Conservation (phyloP, 164 flowering plant genomes). For the Malania oleifera region DNA sequence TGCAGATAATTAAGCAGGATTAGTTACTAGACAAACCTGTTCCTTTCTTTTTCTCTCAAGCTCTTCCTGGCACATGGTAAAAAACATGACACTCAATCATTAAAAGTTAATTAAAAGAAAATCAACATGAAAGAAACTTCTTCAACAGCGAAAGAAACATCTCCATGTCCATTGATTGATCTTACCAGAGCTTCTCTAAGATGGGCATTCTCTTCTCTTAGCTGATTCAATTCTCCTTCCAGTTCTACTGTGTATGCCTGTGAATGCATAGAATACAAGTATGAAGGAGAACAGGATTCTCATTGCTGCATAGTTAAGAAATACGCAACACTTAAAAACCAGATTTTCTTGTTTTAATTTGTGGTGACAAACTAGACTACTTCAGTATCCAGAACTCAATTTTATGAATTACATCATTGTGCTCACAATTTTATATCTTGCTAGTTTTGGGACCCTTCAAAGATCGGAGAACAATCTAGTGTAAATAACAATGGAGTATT, state of each 20-base stretch:
- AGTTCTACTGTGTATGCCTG: constrained; percentile 97
- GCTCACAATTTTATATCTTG: neutral
- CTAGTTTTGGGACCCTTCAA: no score
- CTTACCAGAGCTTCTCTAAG: constrained; percentile 68
- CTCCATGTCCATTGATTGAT: neutral
- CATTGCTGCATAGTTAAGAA: neutral
- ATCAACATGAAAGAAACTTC: neutral
- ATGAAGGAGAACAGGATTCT: neutral
- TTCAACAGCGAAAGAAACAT: neutral
- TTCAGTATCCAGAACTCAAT: no score
- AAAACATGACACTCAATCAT: neutral
- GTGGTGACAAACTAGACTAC: no score
- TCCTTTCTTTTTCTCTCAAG: constrained; percentile 51
- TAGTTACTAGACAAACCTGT: constrained; percentile 33
- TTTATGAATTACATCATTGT: no score
- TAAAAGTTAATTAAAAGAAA: neutral
- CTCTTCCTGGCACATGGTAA: constrained; percentile 44
- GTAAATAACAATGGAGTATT: no score
- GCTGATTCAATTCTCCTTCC: constrained; percentile 83
- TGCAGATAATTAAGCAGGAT: neutral
- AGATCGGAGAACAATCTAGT: no score
- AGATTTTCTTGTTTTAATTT: neutral
- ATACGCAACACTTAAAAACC: neutral
- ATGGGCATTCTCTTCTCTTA: constrained; percentile 74
- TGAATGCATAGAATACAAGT: neutral